Percentiles rank a stretch among this genome's conserved stretches.
Evolutionary conservation across 768 basidiomycete genomes (phyloP).

Genomic region (Termitomyces sp.): DNA sequence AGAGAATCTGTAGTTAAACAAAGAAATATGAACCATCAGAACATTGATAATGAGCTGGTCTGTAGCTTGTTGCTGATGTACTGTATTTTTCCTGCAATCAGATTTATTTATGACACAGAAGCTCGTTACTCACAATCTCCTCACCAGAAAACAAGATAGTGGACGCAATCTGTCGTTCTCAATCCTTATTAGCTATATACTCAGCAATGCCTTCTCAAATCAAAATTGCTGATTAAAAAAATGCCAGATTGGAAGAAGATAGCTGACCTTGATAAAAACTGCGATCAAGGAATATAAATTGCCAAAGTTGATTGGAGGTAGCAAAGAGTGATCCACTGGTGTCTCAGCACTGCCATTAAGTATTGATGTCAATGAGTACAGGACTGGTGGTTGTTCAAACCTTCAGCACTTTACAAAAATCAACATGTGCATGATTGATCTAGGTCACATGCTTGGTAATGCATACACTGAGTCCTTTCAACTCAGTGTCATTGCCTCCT

Average conservation of each 20-base stretch:
- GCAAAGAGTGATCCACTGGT: slow-evolving; percentile 27
- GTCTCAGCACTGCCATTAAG: slow-evolving; percentile 54
- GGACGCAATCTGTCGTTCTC: slow-evolving; percentile 96
- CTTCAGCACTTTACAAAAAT: slow-evolving; percentile 13
- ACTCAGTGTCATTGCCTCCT: no score
- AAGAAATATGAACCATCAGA: no score
- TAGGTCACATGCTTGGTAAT: not conserved
- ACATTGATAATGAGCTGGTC: no score
- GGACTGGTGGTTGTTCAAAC: slow-evolving; percentile 22
- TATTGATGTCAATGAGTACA: not conserved
- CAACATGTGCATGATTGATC: slow-evolving; percentile 5
- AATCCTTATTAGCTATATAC: slow-evolving; percentile 98
- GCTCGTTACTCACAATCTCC: slow-evolving; percentile 63
- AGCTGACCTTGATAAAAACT: slow-evolving; percentile 83
- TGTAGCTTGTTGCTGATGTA: slow-evolving; percentile 96
- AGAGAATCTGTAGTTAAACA: no score
- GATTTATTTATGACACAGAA: slow-evolving; percentile 1
- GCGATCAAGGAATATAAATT: slow-evolving; percentile 95
- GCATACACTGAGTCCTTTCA: no score
- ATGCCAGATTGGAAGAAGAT: not conserved
- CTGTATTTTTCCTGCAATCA: slow-evolving; percentile 37
- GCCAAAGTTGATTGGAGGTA: slow-evolving; percentile 87
- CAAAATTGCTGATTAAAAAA: not conserved
- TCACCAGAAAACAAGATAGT: slow-evolving; percentile 90
- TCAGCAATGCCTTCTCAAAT: slow-evolving; percentile 83